Percentiles rank a stretch among this genome's conserved stretches.
Conservation (phyloP, 805 yeast species). For the Kregervanrija delftensis region DNA sequence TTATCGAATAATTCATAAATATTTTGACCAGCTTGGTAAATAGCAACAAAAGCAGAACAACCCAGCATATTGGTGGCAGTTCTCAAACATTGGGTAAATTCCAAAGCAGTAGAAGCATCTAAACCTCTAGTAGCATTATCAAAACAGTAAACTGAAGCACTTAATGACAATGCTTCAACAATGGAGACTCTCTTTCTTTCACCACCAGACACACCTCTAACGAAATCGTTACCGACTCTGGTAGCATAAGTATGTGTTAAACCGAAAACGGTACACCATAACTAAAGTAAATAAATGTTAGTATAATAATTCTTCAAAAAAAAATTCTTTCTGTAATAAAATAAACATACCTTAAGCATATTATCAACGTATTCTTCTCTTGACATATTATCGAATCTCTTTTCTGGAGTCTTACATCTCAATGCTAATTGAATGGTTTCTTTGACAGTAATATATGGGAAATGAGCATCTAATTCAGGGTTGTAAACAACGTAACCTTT, state of each 20-base stretch:
- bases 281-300: constrained; percentile 3
- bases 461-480: constrained; percentile 52
- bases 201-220: constrained; percentile 74
- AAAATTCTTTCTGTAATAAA: background rate
- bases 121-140: constrained; percentile 85
- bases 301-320: background rate
- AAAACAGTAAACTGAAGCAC: constrained; percentile 62
- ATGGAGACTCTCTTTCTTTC: constrained; percentile 80
- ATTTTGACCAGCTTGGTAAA: constrained; percentile 55
- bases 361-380: constrained; percentile 36
- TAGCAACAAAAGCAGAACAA: constrained; percentile 13
- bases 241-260: constrained; percentile 49
- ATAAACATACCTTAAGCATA: constrained; percentile 33
- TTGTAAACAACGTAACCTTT: constrained; percentile 46
- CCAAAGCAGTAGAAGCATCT: constrained; percentile 79
- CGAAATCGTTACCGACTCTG: constrained; percentile 38
- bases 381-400: constrained; percentile 28
- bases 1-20: constrained; percentile 60
- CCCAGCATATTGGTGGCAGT: constrained; percentile 16
- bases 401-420: constrained; percentile 50
- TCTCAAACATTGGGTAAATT: constrained; percentile 61
- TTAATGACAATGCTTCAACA: constrained; percentile 66
- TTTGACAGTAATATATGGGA: constrained; percentile 48
- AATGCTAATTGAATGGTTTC: constrained; percentile 53
- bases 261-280: constrained; percentile 35